Conservation (phyloP, 257 asterid species). For the Pogostemon cablin region DNA sequence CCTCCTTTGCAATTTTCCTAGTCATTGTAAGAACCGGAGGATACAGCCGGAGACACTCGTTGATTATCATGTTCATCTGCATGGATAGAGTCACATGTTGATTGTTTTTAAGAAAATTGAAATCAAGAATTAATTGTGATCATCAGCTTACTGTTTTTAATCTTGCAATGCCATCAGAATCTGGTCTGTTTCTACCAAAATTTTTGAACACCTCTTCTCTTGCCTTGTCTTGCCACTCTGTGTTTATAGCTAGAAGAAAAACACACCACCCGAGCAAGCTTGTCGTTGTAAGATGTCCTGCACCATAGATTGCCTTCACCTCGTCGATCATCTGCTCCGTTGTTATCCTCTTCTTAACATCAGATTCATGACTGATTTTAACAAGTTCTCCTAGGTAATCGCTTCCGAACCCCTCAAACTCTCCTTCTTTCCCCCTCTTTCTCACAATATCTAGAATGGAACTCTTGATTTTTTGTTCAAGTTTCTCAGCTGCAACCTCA, state of each 20-base stretch:
- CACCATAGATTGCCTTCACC: constrained; percentile 46
- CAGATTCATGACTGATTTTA: constrained; percentile 36
- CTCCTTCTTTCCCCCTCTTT: constrained; percentile 43
- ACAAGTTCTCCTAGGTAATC: constrained; percentile 63
- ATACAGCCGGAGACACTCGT: constrained; percentile 60
- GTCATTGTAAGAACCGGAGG: constrained; percentile 53
- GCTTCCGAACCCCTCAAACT: constrained; percentile 35
- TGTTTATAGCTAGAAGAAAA: constrained; percentile 51
- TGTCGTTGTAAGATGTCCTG: constrained; percentile 55
- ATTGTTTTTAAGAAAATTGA: background rate
- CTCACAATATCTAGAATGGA: constrained; percentile 49
- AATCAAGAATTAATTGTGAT: background rate
- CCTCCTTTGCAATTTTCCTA: constrained; percentile 47
- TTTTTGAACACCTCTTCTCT: constrained; percentile 48
- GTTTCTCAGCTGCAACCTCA: constrained; percentile 62
- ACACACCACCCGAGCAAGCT: constrained; percentile 56
- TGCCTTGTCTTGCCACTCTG: constrained; percentile 68
- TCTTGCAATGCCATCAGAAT: constrained; percentile 60
- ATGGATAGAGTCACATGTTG: background rate
- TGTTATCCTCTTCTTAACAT: constrained; percentile 47
- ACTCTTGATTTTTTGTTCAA: constrained; percentile 47
- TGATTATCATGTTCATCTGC: constrained; percentile 67
- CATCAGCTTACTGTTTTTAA: constrained; percentile 45
- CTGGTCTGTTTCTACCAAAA: constrained; percentile 42
- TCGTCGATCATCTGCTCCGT: constrained; percentile 58